These are phyloP conservation scores for Apiotrichum laibachii DNA, from an alignment of 1,284 basidiomycete genomes.

Conservation along the genomic window DNA sequence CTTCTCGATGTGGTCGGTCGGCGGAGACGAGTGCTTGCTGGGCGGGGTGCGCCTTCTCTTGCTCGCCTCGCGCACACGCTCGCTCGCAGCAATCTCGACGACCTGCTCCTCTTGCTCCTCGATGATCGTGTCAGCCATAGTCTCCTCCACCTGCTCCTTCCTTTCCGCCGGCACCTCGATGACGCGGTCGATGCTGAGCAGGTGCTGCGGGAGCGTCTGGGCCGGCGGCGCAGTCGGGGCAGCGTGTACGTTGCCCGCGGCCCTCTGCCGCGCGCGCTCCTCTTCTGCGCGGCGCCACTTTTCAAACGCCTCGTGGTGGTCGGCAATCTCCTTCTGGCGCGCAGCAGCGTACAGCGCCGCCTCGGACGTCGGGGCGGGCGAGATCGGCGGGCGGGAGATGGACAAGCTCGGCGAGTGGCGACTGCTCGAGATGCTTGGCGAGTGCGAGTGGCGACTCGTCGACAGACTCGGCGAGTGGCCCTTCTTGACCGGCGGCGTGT, in stretches of 20 bases:
- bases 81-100: not conserved
- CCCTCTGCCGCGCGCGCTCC: slow-evolving; percentile 7
- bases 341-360: slow-evolving; percentile 27
- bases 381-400: not conserved
- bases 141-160: no score
- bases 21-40: no score
- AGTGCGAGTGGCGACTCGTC: no score
- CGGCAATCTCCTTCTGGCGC: slow-evolving; percentile 23
- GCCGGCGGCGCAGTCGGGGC: not conserved
- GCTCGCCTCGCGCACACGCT: no score
- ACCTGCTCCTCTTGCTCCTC: not conserved
- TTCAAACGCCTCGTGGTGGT: slow-evolving; percentile 35
- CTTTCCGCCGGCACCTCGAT: not conserved
- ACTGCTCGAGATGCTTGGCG: no score
- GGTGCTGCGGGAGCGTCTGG: not conserved
- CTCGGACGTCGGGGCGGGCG: slow-evolving; percentile 21
- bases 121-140: not conserved
- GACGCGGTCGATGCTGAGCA: not conserved
- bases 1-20: no score
- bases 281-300: slow-evolving; percentile 26
- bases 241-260: not conserved
- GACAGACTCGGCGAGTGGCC: not conserved
- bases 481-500: slow-evolving; percentile 14
- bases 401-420: no score
- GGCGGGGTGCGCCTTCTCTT: no score